Evolutionary conservation across 495 filamentous ascomycete genomes (phyloP).

Genomic region (Tuber brumale): DNA sequence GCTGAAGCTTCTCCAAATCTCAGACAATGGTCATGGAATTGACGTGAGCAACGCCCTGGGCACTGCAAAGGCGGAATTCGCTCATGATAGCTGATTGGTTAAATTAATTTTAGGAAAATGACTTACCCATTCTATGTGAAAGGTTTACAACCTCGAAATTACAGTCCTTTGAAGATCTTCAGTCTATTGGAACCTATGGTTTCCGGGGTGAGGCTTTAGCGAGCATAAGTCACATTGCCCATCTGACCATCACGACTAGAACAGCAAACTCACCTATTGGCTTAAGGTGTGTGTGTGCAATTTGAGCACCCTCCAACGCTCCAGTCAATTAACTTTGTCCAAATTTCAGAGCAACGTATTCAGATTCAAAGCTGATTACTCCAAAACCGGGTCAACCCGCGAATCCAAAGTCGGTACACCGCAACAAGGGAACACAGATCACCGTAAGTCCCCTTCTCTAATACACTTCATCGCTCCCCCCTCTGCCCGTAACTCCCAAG

Average conservation of each 20-base stretch:
- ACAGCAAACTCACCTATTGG: conserved; percentile 84
- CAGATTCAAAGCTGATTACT: conserved; percentile 73
- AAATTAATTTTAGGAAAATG: conserved; percentile 59
- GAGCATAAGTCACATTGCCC: conserved; percentile 97
- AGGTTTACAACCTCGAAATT: conserved; percentile 96
- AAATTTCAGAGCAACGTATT: conserved; percentile 60
- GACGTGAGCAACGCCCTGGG: conserved; percentile 51
- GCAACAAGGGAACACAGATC: conserved; percentile 92
- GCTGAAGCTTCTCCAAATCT: conserved; percentile 94
- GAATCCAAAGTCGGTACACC: conserved; percentile 82
- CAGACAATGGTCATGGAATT: conserved; percentile 96
- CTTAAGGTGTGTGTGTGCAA: conserved; percentile 51
- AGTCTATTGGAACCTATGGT: conserved; percentile 87
- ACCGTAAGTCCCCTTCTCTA: conserved; percentile 51
- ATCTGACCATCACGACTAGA: conserved; percentile 89
- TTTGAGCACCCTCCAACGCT: not conserved
- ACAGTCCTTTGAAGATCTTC: conserved; percentile 89
- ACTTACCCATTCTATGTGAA: conserved; percentile 89
- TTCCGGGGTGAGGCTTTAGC: conserved; percentile 96
- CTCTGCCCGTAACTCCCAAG: not conserved
- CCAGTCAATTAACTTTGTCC: conserved; percentile 12
- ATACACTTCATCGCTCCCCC: not conserved
- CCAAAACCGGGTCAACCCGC: conserved; percentile 86
- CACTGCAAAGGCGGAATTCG: conserved; percentile 6
- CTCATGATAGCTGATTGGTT: conserved; percentile 23